Conservation (phyloP, 179 eudicot genomes). For the Beta macrorhiza region DNA sequence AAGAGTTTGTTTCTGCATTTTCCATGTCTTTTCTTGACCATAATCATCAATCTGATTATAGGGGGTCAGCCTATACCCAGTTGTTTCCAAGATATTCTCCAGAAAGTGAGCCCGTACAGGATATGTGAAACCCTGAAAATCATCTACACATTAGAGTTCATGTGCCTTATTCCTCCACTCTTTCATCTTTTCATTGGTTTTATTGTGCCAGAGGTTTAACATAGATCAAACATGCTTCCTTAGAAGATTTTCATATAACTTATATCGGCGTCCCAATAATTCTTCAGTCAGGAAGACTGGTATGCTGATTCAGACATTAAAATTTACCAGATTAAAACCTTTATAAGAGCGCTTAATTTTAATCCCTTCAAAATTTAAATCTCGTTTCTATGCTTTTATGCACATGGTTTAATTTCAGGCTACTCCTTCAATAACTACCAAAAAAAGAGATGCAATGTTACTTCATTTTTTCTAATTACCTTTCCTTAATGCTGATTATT, state of each 20-base stretch:
- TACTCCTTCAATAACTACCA: neutral
- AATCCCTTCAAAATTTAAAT: neutral
- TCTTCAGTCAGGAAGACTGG: neutral
- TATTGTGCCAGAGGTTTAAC: neutral
- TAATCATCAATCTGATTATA: constrained; percentile 89
- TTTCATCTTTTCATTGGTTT: neutral
- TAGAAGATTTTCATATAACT: neutral
- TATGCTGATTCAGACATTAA: neutral
- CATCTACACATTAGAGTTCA: neutral
- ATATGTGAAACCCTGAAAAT: constrained; percentile 64
- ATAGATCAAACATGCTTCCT: neutral
- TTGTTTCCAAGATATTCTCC: constrained; percentile 67
- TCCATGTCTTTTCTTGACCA: constrained; percentile 79
- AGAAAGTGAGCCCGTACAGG: constrained; percentile 68
- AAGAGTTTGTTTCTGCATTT: constrained; percentile 73
- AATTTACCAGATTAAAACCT: too few species aligned
- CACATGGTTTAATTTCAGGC: neutral
- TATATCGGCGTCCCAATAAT: neutral
- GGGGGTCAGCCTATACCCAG: constrained; percentile 61
- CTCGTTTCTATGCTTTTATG: neutral
- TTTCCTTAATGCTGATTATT: too few species aligned
- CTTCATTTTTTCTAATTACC: neutral
- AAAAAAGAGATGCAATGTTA: neutral
- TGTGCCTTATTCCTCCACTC: neutral
- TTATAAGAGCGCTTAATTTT: neutral